Evolutionary conservation across 768 basidiomycete genomes (phyloP), one percentile per base, ranked within the genome.

Genomic region (Boletus coccyginus): DNA sequence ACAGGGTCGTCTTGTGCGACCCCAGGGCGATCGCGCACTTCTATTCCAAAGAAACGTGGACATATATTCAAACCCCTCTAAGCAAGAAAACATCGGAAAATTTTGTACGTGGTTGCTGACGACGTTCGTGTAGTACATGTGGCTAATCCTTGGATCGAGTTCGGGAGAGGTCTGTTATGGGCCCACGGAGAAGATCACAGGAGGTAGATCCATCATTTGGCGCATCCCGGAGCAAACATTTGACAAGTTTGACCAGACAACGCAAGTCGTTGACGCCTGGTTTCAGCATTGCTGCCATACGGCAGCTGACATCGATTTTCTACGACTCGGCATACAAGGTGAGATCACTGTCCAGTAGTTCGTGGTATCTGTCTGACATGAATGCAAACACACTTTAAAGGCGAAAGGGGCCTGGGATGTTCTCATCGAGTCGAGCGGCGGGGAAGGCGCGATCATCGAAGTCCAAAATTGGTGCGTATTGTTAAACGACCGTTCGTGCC

Each of bases 171-270:
- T 4, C 41, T 78, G 2, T 8, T 65, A 6, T 61, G 56, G 65
- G 44, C 65, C 1, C 68, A 77, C 33, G 75, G 77, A 9, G 80
- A 81, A 17, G 71, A 70, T 57, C 81, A 83, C 48, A 71, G 66
- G 44, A 71, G 80, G 80, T 78, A 47, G 11, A 19, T 49, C 16
- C 21, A 32, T 29, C 10, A 7, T 21, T 17, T 19, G 11, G 13
- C 2, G 4, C 2, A 17, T 39, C 32, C 11, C 10, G 24, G 19
- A 13, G 2, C 2, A 10, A 17, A 46, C 29, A 3, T 10, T 46
- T 46, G 19, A 38, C 19, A 11, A 59, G 11, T 14, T 50, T 19
- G 0, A 0, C 24, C 21, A 66, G 77, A 41, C 76, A 77, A 47
- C 64, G 76, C 52, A 75, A 68, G 57, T 70, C 71, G 5, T 58